Base-by-base conservation (phyloP, 1,284 basidiomycete species). In the Puccinia horiana region DNA sequence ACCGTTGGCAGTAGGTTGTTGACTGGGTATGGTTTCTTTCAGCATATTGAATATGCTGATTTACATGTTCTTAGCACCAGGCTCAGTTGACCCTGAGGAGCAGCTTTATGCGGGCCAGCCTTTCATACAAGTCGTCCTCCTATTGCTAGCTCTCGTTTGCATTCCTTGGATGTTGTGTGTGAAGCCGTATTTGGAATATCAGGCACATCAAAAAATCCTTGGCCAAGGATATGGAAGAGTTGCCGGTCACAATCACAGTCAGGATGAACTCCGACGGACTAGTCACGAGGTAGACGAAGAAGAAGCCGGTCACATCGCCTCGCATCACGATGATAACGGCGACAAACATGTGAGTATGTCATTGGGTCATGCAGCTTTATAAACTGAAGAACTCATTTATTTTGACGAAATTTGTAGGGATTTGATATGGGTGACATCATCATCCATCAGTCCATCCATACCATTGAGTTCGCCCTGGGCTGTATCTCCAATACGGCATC, bases 401-500 rank as follows among this genome's bases (percentile, higher is more conserved):
- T 84, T 35, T 26, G 88, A n/a, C n/a, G n/a, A n/a, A n/a, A n/a
- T n/a, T n/a, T 92, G 76, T 91, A 95, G 86, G 86, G 87, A 49
- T 90, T 90, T 87, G 95, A 98, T 86, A 94, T 98, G 87, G 90
- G 95, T 86, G 96, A 99, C 88, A 91, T 98, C 73, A 91, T 97
- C 61, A 94, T 99, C 83, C 95, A 99, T 88, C 96, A 98, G 88
- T 90, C 97, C 84, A 99, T 99, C 86, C 95, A 96, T 88, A 97
- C 96, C 37, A 98, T 98, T 88, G 97, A 99, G 89, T 99, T 98
- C 89, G 98, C 96, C 87, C 91, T 99, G 54, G 92, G 96, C 29
- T 98, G 96, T 88, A 98, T 99, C 87, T 99, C 97, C 84, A 98
- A 99, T 88, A 99, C 97, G 1, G 97, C 96, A 11, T 98, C 96